These are phyloP conservation scores for Arabidopsis thaliana DNA, from an alignment of 345 rosid species.

Conservation along the genomic window TAIR10.1 NC_003071.7:9375001-9375500, in stretches of 20 bases:
- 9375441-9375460: constrained; percentile 89
- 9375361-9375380: constrained; percentile 1
- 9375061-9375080: constrained; percentile 92
- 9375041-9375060: constrained; percentile 12
- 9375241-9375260: constrained; percentile 82
- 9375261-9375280: constrained; percentile 96
- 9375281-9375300: constrained; percentile 94
- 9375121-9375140: constrained; percentile 95
- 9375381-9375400: neutral
- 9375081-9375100: constrained; percentile 90
- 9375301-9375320: constrained; percentile 98
- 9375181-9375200: neutral
- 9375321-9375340: constrained; percentile 85
- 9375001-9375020: neutral
- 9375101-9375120: constrained; percentile 89
- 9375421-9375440: constrained; percentile 65
- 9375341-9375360: constrained; percentile 72
- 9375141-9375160: constrained; percentile 61
- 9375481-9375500: constrained; percentile 97
- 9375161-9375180: neutral
- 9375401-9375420: neutral
- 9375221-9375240: constrained; percentile 42
- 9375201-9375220: constrained; percentile 6
- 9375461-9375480: constrained; percentile 95
- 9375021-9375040: neutral